Conservation (phyloP, 495 filamentous ascomycete genomes). For the Neurospora sp. region DNA sequence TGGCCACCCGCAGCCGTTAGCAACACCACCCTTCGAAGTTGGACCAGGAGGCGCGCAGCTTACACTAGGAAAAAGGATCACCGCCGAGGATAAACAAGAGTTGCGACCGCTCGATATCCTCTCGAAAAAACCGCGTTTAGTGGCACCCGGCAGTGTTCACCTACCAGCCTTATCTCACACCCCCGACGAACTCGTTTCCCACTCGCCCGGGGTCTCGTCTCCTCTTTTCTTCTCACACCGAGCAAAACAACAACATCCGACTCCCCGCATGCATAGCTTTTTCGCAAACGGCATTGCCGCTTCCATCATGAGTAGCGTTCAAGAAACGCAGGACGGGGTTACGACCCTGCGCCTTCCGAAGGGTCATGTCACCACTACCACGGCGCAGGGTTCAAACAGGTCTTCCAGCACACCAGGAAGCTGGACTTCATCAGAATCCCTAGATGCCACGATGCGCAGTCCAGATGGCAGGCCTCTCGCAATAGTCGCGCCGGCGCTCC, state of each 20-base stretch:
- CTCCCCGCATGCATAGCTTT: slow-evolving; percentile 42
- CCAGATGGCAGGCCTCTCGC: slow-evolving; percentile 31
- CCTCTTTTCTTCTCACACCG: slow-evolving; percentile 52
- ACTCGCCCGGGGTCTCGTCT: slow-evolving; percentile 19
- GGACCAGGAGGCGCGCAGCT: background rate
- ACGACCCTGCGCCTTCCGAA: slow-evolving; percentile 56
- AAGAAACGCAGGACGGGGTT: slow-evolving; percentile 40
- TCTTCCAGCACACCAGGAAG: slow-evolving; percentile 40
- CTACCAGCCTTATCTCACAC: slow-evolving; percentile 16
- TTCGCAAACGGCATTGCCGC: slow-evolving; percentile 44
- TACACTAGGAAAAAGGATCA: slow-evolving; percentile 9
- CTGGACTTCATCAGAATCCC: slow-evolving; percentile 32
- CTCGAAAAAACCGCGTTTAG: slow-evolving; percentile 16
- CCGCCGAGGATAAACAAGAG: slow-evolving; percentile 3
- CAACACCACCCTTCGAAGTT: background rate
- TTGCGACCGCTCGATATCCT: slow-evolving; percentile 10
- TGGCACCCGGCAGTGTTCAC: slow-evolving; percentile 16
- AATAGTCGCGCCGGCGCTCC: slow-evolving; percentile 38
- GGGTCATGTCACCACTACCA: slow-evolving; percentile 35
- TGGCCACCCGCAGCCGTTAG: background rate
- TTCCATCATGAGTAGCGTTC: slow-evolving; percentile 48
- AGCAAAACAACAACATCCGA: slow-evolving; percentile 24
- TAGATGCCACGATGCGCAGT: slow-evolving; percentile 24
- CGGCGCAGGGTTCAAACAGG: slow-evolving; percentile 34
- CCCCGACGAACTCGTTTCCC: slow-evolving; percentile 16